Percentiles rank a stretch among this genome's conserved stretches.
Evolutionary conservation across 2,329 filamentous ascomycete species (phyloP).

Genomic region (Monilinia laxa): DNA sequence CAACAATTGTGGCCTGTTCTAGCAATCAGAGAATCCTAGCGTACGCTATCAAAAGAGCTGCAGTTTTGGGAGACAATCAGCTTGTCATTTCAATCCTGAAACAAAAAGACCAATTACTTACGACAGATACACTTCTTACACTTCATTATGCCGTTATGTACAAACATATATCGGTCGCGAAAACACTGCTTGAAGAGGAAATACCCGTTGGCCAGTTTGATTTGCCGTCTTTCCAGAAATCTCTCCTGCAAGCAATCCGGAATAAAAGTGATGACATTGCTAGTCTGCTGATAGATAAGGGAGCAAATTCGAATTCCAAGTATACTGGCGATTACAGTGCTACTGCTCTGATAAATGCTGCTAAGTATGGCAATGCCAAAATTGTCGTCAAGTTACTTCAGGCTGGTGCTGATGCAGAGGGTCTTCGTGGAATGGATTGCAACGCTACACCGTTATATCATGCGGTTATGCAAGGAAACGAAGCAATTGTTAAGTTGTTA

Average conservation of each 20-base stretch:
- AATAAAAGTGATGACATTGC: too few species aligned
- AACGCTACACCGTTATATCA: conserved; percentile 21
- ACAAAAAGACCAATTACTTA: not conserved
- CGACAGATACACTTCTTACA: too few species aligned
- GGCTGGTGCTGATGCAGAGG: conserved; percentile 30
- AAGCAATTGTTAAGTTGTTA: conserved; percentile 37
- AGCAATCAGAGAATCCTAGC: rapidly evolving
- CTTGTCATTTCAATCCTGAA: not conserved
- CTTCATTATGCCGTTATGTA: not conserved
- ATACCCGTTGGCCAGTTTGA: not conserved
- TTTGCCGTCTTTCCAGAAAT: too few species aligned
- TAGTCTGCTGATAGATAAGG: not conserved
- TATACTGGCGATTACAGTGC: too few species aligned
- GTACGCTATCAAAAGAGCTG: not conserved
- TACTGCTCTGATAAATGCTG: rapidly evolving
- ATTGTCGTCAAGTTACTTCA: conserved; percentile 36
- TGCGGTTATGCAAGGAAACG: conserved; percentile 18
- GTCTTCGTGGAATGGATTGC: not conserved
- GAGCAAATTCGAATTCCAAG: not conserved
- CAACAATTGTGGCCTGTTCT: not conserved
- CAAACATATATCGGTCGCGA: not conserved
- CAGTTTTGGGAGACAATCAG: not conserved
- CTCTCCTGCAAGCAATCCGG: too few species aligned
- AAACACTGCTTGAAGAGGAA: not conserved
- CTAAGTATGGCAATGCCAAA: conserved; percentile 27